Percentiles rank a stretch among this genome's conserved stretches.
phyloP scores from a whole-genome alignment of 2,329 filamentous ascomycete genomes.

The Colletotrichum magnum region DNA sequence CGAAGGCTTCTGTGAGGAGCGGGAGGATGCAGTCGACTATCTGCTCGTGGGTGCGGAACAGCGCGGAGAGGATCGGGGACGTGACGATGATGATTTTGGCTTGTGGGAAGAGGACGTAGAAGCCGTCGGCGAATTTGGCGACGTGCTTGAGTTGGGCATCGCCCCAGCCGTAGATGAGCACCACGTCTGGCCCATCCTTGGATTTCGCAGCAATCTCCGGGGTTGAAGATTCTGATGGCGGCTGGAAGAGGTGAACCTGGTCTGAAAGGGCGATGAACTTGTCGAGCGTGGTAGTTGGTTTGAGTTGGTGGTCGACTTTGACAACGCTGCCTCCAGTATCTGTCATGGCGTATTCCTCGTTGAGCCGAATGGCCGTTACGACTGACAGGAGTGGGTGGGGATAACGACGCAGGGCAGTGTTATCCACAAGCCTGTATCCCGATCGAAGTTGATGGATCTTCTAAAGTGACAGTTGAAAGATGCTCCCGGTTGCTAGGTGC shows the following conservation, averaged over 20 bases:
- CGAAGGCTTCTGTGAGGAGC: conserved; percentile 53
- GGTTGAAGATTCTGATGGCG: not conserved
- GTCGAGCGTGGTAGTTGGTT: not conserved
- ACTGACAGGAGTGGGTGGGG: too few species aligned
- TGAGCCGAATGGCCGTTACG: not conserved
- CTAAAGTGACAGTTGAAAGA: too few species aligned
- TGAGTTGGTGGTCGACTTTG: not conserved
- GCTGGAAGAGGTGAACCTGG: not conserved
- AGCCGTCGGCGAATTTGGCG: conserved; percentile 69
- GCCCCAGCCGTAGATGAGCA: conserved; percentile 71
- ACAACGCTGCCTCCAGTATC: too few species aligned
- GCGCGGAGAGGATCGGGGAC: conserved; percentile 62
- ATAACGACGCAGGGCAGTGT: too few species aligned
- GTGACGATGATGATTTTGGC: conserved; percentile 66
- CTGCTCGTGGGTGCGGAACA: conserved; percentile 58
- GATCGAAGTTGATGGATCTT: too few species aligned
- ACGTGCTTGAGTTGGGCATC: conserved; percentile 68
- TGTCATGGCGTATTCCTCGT: too few species aligned
- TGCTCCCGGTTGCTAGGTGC: too few species aligned
- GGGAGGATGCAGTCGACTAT: conserved; percentile 61
- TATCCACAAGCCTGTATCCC: too few species aligned
- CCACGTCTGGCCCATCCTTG: conserved; percentile 53
- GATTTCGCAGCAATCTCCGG: not conserved
- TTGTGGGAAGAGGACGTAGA: conserved; percentile 63
- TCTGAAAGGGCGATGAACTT: not conserved